A percentile compares a stretch with the other conserved stretches of the same genome.
These are phyloP conservation scores for Stentor roeselii DNA, from an alignment of 73 alveolate genomes.

Conservation along the genomic window DNA sequence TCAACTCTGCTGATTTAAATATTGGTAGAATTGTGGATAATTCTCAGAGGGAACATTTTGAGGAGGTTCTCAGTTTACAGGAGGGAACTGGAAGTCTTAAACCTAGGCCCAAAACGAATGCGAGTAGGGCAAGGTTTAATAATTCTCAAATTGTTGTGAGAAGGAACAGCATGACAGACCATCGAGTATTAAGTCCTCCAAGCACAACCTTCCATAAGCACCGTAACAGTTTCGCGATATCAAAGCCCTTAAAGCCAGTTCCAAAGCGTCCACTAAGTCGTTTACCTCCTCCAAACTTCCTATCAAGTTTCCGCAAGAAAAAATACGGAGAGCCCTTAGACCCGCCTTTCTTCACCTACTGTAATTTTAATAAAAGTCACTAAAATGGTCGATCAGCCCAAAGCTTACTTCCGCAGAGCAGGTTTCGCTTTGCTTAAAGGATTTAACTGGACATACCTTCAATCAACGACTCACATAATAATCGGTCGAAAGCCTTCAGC, in stretches of 20 bases:
- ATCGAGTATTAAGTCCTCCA: too few species aligned
- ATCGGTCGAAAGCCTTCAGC: slow-evolving; percentile 57
- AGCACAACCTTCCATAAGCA: background rate
- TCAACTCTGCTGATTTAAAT: background rate
- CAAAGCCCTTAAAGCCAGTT: background rate
- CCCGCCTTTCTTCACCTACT: background rate
- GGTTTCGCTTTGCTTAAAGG: slow-evolving; percentile 61
- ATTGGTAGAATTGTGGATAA: too few species aligned
- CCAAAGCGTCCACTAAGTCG: too few species aligned
- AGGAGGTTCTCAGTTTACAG: background rate
- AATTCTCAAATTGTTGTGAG: background rate
- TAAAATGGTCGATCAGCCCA: slow-evolving; percentile 13
- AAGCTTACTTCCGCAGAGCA: slow-evolving; percentile 27
- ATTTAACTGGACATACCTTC: slow-evolving; percentile 52
- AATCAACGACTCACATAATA: slow-evolving; percentile 50
- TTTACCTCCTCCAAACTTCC: background rate
- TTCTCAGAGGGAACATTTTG: too few species aligned
- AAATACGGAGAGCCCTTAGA: background rate
- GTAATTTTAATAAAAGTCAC: background rate
- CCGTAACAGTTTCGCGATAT: background rate
- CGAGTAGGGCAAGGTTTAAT: background rate
- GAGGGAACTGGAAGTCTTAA: background rate
- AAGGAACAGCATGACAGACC: background rate
- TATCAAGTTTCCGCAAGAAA: background rate
- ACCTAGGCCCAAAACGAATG: background rate